A percentile compares a stretch with the other conserved stretches of the same genome.
Evolutionary conservation across 495 filamentous ascomycete species (phyloP).

Genomic region (Aspergillus saccharolyticus): DNA sequence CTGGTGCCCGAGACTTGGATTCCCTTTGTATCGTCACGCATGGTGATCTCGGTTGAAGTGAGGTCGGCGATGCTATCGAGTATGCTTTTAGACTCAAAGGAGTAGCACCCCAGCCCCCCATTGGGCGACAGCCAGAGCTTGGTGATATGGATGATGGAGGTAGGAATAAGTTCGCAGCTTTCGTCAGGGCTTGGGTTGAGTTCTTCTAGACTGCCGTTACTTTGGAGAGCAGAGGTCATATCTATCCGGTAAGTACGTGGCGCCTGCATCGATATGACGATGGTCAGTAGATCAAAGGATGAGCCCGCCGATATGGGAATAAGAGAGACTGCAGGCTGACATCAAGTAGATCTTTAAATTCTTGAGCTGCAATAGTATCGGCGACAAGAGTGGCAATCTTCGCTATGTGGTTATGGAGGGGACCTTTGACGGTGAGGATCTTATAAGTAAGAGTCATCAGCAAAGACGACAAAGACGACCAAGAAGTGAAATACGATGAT

Average conservation of each 20-base stretch:
- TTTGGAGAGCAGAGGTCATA: conserved; percentile 7
- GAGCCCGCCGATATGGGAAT: background rate
- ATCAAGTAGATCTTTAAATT: conserved; percentile 24
- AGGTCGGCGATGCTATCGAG: conserved; percentile 11
- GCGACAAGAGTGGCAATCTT: conserved; percentile 10
- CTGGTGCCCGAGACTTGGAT: conserved; percentile 21
- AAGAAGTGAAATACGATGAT: too few species aligned
- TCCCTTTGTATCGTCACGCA: conserved; percentile 13
- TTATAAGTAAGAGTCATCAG: conserved; percentile 2
- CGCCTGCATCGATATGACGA: conserved; percentile 8
- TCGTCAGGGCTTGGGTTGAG: conserved; percentile 6
- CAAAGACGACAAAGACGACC: background rate
- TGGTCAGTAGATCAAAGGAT: background rate
- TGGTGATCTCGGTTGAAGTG: conserved; percentile 22
- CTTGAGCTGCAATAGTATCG: conserved; percentile 20
- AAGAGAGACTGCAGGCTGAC: conserved; percentile 10
- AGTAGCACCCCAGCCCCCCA: conserved; percentile 19
- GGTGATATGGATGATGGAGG: conserved; percentile 4
- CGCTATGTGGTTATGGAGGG: background rate
- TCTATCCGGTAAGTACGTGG: conserved; percentile 17
- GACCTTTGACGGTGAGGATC: conserved; percentile 19
- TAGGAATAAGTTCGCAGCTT: conserved; percentile 9
- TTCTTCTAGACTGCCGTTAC: background rate
- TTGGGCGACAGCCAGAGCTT: conserved; percentile 18
- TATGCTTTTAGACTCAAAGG: conserved; percentile 9